Base-by-base conservation (phyloP, 192 early-diverging fungal species). In the Lunasporangiospora selenospora region DNA sequence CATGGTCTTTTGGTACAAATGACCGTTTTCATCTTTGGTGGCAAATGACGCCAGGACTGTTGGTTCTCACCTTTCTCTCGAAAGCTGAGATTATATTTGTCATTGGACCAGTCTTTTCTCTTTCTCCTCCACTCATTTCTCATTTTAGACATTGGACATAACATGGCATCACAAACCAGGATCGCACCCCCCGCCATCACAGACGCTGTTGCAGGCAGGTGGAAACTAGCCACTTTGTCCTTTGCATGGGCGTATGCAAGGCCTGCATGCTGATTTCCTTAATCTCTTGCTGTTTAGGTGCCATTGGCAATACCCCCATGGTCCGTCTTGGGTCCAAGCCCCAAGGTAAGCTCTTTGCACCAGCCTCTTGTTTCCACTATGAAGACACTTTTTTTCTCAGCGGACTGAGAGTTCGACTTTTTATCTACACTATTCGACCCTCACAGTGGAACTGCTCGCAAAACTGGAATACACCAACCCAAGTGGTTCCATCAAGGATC, bases 401-500 rank as follows among this genome's bases (percentile, higher is more conserved):
- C n/a, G n/a, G n/a, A n/a, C n/a, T n/a, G n/a, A n/a, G n/a, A n/a
- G n/a, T n/a, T n/a, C n/a, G n/a, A 36, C n/a, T 51, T 10, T 18
- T 11, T 36, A 15, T 19, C 27, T 51, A 33, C 49, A 23, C 15
- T 27, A 16, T 16, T 32, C 46, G 21, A 67, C 41, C 46, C 26
- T 30, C 12, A 12, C 73, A 67, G 84, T 87, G 1, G 84, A 91
- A 46, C 51, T 91, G 1, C 48, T 88, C 6, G 92, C 85, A 41
- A 93, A 93, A 66, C 79, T 89, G 6, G 92, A 93, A 62, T 93
- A 83, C 70, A 78, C 79, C 42, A 92, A 91, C 56, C 85, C 88
- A 2, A 73, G 77, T 37, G 86, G 84, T 11, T 89, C 88, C 23
- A 82, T 88, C 41, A 93, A 91, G 65, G 90, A 93, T 73, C 77